These are phyloP conservation scores for Plasmodium chabaudi DNA, from an alignment of 169 alveolate genomes.

Conservation along the genomic window DNA sequence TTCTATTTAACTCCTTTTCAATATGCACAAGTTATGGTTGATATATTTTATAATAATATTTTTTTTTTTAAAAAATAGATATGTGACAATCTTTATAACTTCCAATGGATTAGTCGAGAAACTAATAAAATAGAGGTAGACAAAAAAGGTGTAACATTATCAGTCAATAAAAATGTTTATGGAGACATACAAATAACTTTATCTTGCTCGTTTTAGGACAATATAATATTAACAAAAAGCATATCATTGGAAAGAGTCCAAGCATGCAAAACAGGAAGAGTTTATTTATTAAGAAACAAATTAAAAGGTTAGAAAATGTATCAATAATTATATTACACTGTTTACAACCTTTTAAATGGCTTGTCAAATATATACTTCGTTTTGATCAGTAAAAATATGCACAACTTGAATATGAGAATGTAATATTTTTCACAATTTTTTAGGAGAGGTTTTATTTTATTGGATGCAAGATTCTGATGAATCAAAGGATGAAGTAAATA, in stretches of 20 bases:
- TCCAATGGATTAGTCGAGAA: conserved; percentile 75
- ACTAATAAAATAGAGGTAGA: conserved; percentile 74
- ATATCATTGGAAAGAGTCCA: conserved; percentile 56
- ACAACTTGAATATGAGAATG: too few species aligned
- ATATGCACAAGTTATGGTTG: too few species aligned
- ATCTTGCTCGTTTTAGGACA: conserved; percentile 17
- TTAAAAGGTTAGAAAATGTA: conserved; percentile 17
- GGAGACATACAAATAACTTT: not conserved
- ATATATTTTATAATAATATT: too few species aligned
- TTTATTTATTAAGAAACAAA: conserved; percentile 65
- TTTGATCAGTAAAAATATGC: not conserved
- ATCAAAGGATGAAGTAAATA: conserved; percentile 73
- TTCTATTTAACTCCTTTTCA: too few species aligned
- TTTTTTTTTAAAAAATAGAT: conserved; percentile 13
- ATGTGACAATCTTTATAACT: conserved; percentile 67
- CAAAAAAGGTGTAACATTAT: not conserved
- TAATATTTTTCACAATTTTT: too few species aligned
- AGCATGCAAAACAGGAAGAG: conserved; percentile 73
- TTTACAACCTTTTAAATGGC: too few species aligned
- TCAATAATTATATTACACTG: not conserved
- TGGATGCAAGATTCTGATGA: conserved; percentile 77
- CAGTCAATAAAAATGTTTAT: not conserved
- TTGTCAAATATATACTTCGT: not conserved
- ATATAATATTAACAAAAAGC: conserved; percentile 65
- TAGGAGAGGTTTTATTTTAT: conserved; percentile 43